Evolutionary conservation across 306 rosid species (phyloP), one percentile per base, ranked within the genome.

Genomic region (Pterocarpus macrocarpus): DNA sequence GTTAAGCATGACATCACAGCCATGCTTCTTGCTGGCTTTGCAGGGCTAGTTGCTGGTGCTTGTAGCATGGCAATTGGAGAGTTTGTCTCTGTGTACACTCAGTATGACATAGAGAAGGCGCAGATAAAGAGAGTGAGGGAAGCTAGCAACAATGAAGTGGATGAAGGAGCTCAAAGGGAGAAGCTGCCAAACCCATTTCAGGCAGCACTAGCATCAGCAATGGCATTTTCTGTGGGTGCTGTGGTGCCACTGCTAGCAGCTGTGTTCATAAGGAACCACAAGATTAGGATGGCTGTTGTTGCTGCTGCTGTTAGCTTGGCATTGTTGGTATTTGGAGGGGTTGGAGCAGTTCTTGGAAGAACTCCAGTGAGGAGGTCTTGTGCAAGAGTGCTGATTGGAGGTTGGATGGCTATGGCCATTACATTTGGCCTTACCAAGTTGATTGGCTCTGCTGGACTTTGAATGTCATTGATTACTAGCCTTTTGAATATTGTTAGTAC

Each of bases 51-150:
- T 11, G 97, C 97, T 0, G 97, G 97, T 5, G 97, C 94, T 2
- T 90, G 97, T 32, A 90, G 94, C 80, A 90, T 92, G 97, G 94
- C 92, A 4, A 92, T 92, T 0, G 97, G 97, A 11, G 97, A 92
- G 75, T 92, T 92, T 65, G 97, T 92, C 16, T 92, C 97, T 43
- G 97, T 92, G 22, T 90, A 87, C 76, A 87, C 97, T 72, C 97
- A 92, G 2, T 92, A 86, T 55, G 97, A 92, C 86, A 85, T 90
- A 63, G 92, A 92, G 82, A 57, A n/a, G 10, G 75, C 91, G 50
- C 88, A 85, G 57, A 79, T 83, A 32, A 84, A 87, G 73, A 83
- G 93, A 61, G 74, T 76, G 6, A 69, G 33, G 22, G 58, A 7
- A 32, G 11, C 22, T 28, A 70, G 64, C 28, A 38, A n/a, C 15